phyloP scores from a whole-genome alignment of 164 flowering plant species.

The Umbilicus rupestris region DNA sequence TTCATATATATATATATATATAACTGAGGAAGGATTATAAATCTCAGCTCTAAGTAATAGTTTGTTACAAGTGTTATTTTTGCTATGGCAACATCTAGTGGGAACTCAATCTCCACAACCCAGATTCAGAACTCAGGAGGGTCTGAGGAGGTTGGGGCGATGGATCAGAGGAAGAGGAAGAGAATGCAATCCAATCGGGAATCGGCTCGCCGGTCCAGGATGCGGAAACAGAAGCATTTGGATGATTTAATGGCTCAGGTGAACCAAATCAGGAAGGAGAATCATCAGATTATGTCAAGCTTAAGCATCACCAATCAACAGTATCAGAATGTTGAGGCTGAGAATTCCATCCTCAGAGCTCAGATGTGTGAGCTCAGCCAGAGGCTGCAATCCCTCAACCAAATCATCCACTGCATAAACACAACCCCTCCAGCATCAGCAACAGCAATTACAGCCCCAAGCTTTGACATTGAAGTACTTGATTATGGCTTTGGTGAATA shows the following conservation, averaged over 20 bases:
- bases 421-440: neutral
- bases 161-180: slow-evolving; percentile 27
- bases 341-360: slow-evolving; percentile 31
- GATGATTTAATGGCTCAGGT: slow-evolving; percentile 28
- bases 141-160: slow-evolving; percentile 37
- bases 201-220: slow-evolving; percentile 38
- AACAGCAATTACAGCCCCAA: neutral
- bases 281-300: slow-evolving; percentile 20
- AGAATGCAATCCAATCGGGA: slow-evolving; percentile 40
- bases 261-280: slow-evolving; percentile 22
- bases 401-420: slow-evolving; percentile 21
- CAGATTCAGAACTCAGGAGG: slow-evolving; percentile 30
- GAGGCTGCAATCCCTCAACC: slow-evolving; percentile 26
- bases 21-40: no score
- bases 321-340: slow-evolving; percentile 22
- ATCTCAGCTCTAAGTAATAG: no score
- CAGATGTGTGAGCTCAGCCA: slow-evolving; percentile 25
- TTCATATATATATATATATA: no score
- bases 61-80: neutral
- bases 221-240: slow-evolving; percentile 40
- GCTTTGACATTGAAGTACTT: neutral
- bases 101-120: slow-evolving; percentile 42
- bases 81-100: slow-evolving; percentile 53
- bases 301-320: slow-evolving; percentile 21
- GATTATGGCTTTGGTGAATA: slow-evolving; percentile 9